These are phyloP conservation scores for Tylopilus sp. DNA, from an alignment of 1,284 basidiomycete species.

Conservation along the genomic window DNA sequence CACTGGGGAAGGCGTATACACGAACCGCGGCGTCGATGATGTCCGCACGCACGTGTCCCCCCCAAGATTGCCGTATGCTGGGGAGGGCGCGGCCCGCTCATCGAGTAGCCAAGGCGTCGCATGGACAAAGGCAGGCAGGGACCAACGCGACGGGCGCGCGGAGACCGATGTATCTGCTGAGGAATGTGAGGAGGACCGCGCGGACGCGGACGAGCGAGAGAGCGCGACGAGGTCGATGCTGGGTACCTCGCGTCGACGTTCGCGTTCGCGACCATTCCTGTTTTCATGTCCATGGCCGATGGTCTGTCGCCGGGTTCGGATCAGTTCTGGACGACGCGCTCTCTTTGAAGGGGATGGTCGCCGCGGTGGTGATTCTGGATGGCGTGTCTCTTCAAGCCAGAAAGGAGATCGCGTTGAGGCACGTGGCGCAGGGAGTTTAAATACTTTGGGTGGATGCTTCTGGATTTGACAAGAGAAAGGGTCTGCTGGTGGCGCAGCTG, in stretches of 20 bases:
- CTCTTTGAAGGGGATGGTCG: background rate
- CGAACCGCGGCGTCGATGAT: constrained; percentile 1
- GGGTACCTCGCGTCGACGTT: constrained; percentile 11
- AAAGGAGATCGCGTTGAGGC: constrained; percentile 25
- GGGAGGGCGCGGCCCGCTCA: background rate
- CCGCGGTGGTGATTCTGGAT: background rate
- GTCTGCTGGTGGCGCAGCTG: background rate
- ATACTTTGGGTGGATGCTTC: background rate
- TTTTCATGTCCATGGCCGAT: background rate
- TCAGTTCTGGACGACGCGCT: constrained; percentile 11
- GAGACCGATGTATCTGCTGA: constrained; percentile 7
- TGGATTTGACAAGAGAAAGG: background rate
- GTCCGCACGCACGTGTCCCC: background rate
- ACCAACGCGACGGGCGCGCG: constrained; percentile 11
- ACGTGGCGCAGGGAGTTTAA: constrained; percentile 19
- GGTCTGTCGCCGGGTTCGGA: constrained; percentile 18
- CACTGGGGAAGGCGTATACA: constrained; percentile 6
- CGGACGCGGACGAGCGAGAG: constrained; percentile 19
- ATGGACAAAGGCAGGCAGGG: constrained; percentile 13
- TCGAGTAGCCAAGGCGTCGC: constrained; percentile 6
- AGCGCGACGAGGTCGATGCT: constrained; percentile 23
- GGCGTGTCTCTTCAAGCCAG: constrained; percentile 5
- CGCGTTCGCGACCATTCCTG: background rate
- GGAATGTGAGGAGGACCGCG: constrained; percentile 11
- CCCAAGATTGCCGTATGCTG: background rate